A percentile compares a stretch with the other conserved stretches of the same genome.
phyloP scores from a whole-genome alignment of 169 alveolate species.

The Plasmodium cynomolgi region DNA sequence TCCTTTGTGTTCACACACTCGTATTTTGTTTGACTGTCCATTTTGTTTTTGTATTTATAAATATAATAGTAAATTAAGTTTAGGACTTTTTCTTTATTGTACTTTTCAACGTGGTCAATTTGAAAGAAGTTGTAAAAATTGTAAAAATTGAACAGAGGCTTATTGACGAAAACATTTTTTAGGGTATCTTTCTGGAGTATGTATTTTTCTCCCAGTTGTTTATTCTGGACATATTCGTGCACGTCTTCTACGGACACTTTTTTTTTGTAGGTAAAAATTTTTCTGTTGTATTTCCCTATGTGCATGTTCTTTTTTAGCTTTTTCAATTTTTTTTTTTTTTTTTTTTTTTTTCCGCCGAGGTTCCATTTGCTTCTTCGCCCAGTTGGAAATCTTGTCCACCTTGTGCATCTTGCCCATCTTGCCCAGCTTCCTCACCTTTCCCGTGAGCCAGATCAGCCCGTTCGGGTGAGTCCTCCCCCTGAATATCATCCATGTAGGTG shows the following conservation, averaged over 20 bases:
- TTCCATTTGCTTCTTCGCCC: background rate
- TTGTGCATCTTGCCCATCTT: background rate
- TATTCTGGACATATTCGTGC: conserved; percentile 44
- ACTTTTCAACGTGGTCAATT: conserved; percentile 75
- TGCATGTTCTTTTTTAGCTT: conserved; percentile 71
- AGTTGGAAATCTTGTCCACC: background rate
- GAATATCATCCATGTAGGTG: background rate
- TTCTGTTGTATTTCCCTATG: conserved; percentile 67
- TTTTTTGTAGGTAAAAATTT: conserved; percentile 46
- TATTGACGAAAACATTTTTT: conserved; percentile 70
- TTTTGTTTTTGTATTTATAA: conserved; percentile 64
- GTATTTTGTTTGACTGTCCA: conserved; percentile 29
- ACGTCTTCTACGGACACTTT: conserved; percentile 54
- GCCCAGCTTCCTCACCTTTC: background rate
- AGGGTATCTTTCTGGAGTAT: conserved; percentile 61
- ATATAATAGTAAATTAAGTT: conserved; percentile 70
- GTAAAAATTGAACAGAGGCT: conserved; percentile 71
- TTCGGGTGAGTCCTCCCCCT: background rate
- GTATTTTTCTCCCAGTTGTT: conserved; percentile 46
- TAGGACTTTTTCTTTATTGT: conserved; percentile 59
- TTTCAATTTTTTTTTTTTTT: conserved; percentile 53
- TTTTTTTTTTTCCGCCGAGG: background rate
- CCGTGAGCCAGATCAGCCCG: background rate
- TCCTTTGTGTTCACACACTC: conserved; percentile 47
- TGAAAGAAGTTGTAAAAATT: conserved; percentile 71